phyloP scores from a whole-genome alignment of 176 grass and related monocot species.

The Cocos nucifera region DNA sequence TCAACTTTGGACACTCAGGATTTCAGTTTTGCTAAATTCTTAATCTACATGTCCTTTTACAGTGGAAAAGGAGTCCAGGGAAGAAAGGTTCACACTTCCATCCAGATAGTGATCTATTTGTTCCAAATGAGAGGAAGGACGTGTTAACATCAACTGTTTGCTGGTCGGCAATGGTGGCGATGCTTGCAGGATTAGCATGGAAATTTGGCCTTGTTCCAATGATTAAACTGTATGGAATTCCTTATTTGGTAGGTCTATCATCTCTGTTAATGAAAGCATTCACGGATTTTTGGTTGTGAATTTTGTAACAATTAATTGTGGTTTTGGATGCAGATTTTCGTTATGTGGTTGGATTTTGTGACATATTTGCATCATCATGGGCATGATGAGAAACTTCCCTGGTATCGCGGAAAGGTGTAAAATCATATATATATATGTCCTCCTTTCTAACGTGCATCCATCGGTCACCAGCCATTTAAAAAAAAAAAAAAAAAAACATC shows the following conservation, averaged over 20 bases:
- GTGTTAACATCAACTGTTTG: constrained; percentile 69
- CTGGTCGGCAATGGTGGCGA: constrained; percentile 54
- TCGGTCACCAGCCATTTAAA: too few relatives aligned
- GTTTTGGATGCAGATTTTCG: constrained; percentile 56
- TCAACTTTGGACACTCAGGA: constrained; percentile 6
- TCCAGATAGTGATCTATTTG: constrained; percentile 62
- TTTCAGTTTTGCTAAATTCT: not conserved
- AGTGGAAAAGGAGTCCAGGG: constrained; percentile 75
- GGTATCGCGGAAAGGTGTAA: constrained; percentile 93
- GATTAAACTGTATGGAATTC: constrained; percentile 72
- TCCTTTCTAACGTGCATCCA: not conserved
- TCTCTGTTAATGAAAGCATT: not conserved
- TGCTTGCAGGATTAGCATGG: constrained; percentile 61
- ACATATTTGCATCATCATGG: constrained; percentile 98
- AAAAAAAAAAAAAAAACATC: too few relatives aligned
- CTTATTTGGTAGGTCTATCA: constrained; percentile 46
- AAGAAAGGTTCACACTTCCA: constrained; percentile 81
- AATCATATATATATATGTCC: not conserved
- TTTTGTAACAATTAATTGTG: not conserved
- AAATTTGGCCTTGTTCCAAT: constrained; percentile 65
- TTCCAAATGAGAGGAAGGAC: constrained; percentile 78
- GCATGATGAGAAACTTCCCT: constrained; percentile 81
- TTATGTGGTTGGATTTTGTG: constrained; percentile 86
- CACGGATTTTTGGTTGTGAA: too few relatives aligned
- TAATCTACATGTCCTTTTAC: not conserved